A percentile compares a stretch with the other conserved stretches of the same genome.
These are phyloP conservation scores for Nakaseomyces bracarensis DNA, from an alignment of 1,139 yeast species.

Conservation along the genomic window DNA sequence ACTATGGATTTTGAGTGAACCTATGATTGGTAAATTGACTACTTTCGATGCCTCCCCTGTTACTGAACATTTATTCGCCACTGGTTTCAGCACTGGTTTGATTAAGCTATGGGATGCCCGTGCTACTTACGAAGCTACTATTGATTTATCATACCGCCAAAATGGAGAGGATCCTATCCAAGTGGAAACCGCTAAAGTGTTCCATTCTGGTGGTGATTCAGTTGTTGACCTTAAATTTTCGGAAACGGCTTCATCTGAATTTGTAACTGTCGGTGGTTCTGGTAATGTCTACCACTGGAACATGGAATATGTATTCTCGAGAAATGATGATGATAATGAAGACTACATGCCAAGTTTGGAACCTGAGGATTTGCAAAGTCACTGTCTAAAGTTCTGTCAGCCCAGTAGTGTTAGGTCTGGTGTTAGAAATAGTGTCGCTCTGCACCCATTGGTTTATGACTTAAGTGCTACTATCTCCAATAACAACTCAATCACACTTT, in stretches of 20 bases:
- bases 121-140: constrained; percentile 24
- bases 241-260: constrained; percentile 25
- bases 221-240: constrained; percentile 29
- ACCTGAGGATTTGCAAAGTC: constrained; percentile 24
- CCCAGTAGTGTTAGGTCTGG: constrained; percentile 24
- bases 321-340: constrained; percentile 23
- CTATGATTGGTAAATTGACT: constrained; percentile 25
- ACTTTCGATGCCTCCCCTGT: constrained; percentile 26
- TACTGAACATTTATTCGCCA: constrained; percentile 26
- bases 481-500: constrained; percentile 23
- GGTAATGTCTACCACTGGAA: constrained; percentile 33
- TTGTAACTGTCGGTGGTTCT: constrained; percentile 28
- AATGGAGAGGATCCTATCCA: constrained; percentile 28
- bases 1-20: constrained; percentile 21
- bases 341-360: constrained; percentile 15
- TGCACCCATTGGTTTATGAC: constrained; percentile 24
- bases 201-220: constrained; percentile 29
- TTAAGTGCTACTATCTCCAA: constrained; percentile 25
- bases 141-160: constrained; percentile 21
- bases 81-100: constrained; percentile 30
- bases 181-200: constrained; percentile 23
- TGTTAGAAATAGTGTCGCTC: constrained; percentile 22
- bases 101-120: constrained; percentile 32
- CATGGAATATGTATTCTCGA: constrained; percentile 24
- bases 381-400: constrained; percentile 28